These are phyloP conservation scores for Populus hybrid DNA, from an alignment of 441 rosid species.

Conservation along the genomic window DNA sequence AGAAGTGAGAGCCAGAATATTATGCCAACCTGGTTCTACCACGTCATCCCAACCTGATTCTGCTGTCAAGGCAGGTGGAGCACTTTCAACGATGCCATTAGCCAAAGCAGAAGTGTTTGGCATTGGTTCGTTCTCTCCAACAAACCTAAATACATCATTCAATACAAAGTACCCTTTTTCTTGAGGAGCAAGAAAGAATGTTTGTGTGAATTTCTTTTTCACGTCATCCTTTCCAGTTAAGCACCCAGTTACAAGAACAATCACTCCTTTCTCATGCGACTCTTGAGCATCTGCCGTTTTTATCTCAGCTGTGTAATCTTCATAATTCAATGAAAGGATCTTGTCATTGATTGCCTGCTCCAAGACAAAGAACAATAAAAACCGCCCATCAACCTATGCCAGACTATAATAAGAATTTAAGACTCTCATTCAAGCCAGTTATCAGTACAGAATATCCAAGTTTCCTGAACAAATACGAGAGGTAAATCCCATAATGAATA, in stretches of 20 bases:
- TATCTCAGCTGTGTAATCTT: constrained; percentile 76
- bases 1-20: constrained; percentile 4
- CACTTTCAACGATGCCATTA: constrained; percentile 40
- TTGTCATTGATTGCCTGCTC: constrained; percentile 79
- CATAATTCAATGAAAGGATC: constrained; percentile 71
- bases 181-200: constrained; percentile 92
- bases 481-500: neutral
- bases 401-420: neutral
- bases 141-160: constrained; percentile 77
- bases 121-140: constrained; percentile 52
- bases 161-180: constrained; percentile 90
- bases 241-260: constrained; percentile 81
- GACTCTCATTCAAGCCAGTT: neutral
- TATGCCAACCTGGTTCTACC: constrained; percentile 43
- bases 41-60: constrained; percentile 42
- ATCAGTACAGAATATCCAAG: neutral
- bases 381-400: constrained; percentile 11
- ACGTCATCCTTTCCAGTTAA: constrained; percentile 73
- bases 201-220: constrained; percentile 78
- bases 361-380: constrained; percentile 22
- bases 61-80: constrained; percentile 33
- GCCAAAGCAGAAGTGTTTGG: constrained; percentile 26
- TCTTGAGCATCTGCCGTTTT: constrained; percentile 89
- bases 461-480: neutral
- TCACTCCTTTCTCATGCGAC: constrained; percentile 73